Evolutionary conservation across 2,329 filamentous ascomycete species (phyloP), one percentile per base, ranked within the genome.

Genomic region (Sporothrix inflata): DNA sequence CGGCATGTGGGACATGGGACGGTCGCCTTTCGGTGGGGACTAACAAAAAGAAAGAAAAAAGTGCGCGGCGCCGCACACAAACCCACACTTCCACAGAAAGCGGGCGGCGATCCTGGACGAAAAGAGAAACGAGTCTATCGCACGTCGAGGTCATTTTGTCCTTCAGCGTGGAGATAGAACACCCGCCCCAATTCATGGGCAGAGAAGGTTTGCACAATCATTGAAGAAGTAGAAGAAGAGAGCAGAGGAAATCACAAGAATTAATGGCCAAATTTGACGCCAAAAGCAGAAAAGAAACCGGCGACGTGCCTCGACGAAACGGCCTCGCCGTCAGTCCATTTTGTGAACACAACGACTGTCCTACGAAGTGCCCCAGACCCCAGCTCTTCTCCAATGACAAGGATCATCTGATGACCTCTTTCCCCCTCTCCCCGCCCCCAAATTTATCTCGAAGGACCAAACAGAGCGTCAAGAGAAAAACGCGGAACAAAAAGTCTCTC

Each of bases 1-100:
- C 47, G 19, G 57, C 19, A 42, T 40, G 57, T 61, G 57, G 57
- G 34, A 61, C 40, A 65, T 65, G 61, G 38, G 40, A 47, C 38
- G 40, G 40, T 45, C n/a, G 40, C 21, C 21, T 65, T 9, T n/a
- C 24, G 42, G 40, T 24, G 21, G 61, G 40, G 42, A 65, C 61
- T 21, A 40, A 38, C 34, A 40, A 42, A 42, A 63, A 14, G 38
- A 42, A 3, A 38, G 19, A 24, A 63, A 42, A 63, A 42, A 6
- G 60, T 63, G 57, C 57, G 53, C 53, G 53, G 24, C 11, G 24
- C 53, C 53, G 24, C 11, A 60, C 55, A 14, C 16, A 21, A 6
- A 38, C 38, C 34, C 57, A 45, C 42, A 45, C 42, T 45, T 45
- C 38, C 57, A 40, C 57, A 63, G 57, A 42, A 65, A 34, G 27